These are phyloP conservation scores for Trichosporon faecale DNA, from an alignment of 1,284 basidiomycete genomes.

Conservation along the genomic window DNA sequence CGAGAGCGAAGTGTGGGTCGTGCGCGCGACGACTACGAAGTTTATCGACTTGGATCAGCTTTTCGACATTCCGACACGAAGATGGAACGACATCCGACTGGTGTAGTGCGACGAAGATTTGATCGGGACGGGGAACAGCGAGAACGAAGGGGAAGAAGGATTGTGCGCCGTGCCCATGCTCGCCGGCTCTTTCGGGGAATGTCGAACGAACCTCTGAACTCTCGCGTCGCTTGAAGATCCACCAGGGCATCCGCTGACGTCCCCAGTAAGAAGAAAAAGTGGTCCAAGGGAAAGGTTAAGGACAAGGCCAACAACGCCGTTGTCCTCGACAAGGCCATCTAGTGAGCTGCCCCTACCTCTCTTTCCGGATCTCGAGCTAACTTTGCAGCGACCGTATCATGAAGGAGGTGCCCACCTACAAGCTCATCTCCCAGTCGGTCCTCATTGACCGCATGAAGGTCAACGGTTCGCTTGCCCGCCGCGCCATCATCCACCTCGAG, in stretches of 20 bases:
- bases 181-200: background rate
- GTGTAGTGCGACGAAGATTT: background rate
- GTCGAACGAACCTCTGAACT: background rate
- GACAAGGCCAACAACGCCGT: slow-evolving; percentile 91
- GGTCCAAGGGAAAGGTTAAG: slow-evolving; percentile 99
- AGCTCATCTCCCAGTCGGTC: slow-evolving; percentile 95
- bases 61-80: background rate
- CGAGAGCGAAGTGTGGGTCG: too few species aligned
- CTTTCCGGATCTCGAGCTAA: background rate
- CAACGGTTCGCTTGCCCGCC: slow-evolving; percentile 90
- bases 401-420: slow-evolving; percentile 99
- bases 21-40: too few species aligned
- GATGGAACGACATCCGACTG: background rate
- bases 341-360: slow-evolving; percentile 37
- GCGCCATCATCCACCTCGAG: slow-evolving; percentile 90
- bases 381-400: slow-evolving; percentile 85
- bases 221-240: background rate
- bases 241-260: slow-evolving; percentile 15
- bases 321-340: slow-evolving; percentile 74
- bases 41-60: background rate
- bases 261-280: slow-evolving; percentile 93
- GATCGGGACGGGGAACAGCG: too few species aligned
- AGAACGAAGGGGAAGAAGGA: background rate
- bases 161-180: background rate
- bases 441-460: slow-evolving; percentile 88